Percentiles rank a stretch among this genome's conserved stretches.
Evolutionary conservation across 2,329 filamentous ascomycete genomes (phyloP).

Genomic region (Dryadomyces quercivorus): DNA sequence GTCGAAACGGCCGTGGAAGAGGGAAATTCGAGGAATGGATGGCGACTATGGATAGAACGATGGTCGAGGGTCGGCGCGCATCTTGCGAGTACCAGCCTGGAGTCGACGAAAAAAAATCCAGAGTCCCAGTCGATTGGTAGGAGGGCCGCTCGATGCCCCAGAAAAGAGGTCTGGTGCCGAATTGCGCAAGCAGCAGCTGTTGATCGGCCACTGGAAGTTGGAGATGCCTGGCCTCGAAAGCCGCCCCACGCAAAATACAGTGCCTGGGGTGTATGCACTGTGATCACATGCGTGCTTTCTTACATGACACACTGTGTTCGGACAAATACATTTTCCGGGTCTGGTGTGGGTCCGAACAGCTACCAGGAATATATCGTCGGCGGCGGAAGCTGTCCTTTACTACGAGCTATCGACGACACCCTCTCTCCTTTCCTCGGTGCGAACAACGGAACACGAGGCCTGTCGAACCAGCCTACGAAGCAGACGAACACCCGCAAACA

Average conservation of each 20-base stretch:
- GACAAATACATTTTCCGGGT: not conserved
- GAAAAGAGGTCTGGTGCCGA: not conserved
- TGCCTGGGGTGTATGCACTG: not conserved
- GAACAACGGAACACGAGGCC: not conserved
- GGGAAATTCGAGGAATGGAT: not conserved
- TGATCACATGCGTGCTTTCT: not conserved
- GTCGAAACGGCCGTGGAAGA: not conserved
- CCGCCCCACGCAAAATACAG: conserved; percentile 3
- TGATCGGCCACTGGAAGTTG: not conserved
- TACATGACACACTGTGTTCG: not conserved
- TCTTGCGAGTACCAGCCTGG: not conserved
- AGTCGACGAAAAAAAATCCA: not conserved
- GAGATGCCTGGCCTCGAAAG: not conserved
- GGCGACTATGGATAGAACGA: not conserved
- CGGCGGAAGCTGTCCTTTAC: too few species aligned
- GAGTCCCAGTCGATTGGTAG: not conserved
- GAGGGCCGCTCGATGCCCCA: not conserved
- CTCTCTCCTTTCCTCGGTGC: not conserved
- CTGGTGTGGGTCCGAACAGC: too few species aligned
- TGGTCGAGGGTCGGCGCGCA: not conserved
- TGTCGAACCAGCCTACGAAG: too few species aligned
- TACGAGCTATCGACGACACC: too few species aligned
- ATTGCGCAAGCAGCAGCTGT: not conserved
- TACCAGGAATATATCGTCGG: too few species aligned
- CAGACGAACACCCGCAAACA: not conserved